Evolutionary conservation across 169 alveolate species (phyloP), one percentile per base, ranked within the genome.

Genomic region (Theileria equi): DNA sequence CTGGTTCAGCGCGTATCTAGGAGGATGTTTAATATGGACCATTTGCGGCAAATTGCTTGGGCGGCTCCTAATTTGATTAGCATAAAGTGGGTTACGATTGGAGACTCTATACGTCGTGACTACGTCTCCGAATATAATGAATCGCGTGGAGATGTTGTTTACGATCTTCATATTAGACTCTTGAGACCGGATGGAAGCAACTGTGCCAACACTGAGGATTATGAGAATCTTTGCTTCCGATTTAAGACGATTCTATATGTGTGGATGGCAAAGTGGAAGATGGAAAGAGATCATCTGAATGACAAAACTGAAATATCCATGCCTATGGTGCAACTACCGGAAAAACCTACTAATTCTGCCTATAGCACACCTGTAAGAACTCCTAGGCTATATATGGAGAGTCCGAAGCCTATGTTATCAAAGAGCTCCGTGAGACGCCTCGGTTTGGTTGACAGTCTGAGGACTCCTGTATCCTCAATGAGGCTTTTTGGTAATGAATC

Each of bases 1-100:
- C 45, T 59, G 64, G 74, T 71, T 29, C 82, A 71, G 31, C 73
- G 82, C 21, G 41, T 71, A 54, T 29, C 82, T 11, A 62, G 82
- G 60, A 71, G 44, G 50, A 31, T 38, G 38, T 71, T 71, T 41
- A 71, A 58, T 17, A n/a, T 71, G 55, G 82, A 71, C 7, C 68
- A 71, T 3, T 50, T 71, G 10, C 48, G 65, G 43, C 72, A 71
- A 25, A 60, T 71, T 36, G 76, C 69, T 7, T 71, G 82, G 82
- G 29, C 62, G 10, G 82, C 82, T 17, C 82, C 82, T 28, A 71
- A 71, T 53, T 49, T 71, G 31, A 10, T 71, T 4, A 60, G 54
- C 40, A 29, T 71, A 29, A 71, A 71, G 32, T 61, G 76, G 74
- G 74, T 71, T 13, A 36, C 48, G 21, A 61, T 71, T 7, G 45